phyloP scores from a whole-genome alignment of 257 asterid species.

The Lavandula angustifolia region DNA sequence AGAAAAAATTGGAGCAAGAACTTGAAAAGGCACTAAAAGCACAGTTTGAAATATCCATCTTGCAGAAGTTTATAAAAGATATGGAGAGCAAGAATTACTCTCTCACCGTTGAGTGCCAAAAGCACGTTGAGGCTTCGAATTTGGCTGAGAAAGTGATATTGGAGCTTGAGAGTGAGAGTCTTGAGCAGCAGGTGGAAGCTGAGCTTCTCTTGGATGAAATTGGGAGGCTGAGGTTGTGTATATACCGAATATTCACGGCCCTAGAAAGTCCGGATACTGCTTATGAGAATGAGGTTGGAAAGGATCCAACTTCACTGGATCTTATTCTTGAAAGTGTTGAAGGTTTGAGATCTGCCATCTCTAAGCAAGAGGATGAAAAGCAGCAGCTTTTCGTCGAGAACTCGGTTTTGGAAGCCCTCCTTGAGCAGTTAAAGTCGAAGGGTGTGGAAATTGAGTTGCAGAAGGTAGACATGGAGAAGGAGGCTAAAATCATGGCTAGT shows the following conservation, averaged over 20 bases:
- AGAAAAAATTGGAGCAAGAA: constrained; percentile 74
- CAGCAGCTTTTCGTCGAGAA: constrained; percentile 72
- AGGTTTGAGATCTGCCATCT: constrained; percentile 52
- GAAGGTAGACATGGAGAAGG: constrained; percentile 58
- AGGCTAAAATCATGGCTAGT: constrained; percentile 45
- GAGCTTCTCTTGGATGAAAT: constrained; percentile 83
- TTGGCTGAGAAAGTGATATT: constrained; percentile 81
- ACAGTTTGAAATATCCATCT: constrained; percentile 76
- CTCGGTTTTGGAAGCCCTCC: constrained; percentile 66
- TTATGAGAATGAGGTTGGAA: constrained; percentile 49
- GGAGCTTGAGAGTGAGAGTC: constrained; percentile 88
- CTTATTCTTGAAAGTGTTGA: constrained; percentile 56
- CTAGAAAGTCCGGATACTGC: constrained; percentile 46
- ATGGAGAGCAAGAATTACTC: constrained; percentile 82
- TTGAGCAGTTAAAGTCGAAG: constrained; percentile 72
- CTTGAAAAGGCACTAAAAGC: constrained; percentile 74
- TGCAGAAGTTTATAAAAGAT: constrained; percentile 88
- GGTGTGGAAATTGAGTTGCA: constrained; percentile 60
- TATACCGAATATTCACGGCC: constrained; percentile 65
- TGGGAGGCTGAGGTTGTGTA: constrained; percentile 65
- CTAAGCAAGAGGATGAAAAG: constrained; percentile 62
- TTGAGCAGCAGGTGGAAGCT: constrained; percentile 93
- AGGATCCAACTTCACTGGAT: constrained; percentile 53
- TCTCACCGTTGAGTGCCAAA: constrained; percentile 77
- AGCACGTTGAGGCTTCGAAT: constrained; percentile 85